Percentiles rank a stretch among this genome's conserved stretches.
Conservation (phyloP, 1,284 basidiomycete genomes). For the Cryptococcus hybrid region DNA sequence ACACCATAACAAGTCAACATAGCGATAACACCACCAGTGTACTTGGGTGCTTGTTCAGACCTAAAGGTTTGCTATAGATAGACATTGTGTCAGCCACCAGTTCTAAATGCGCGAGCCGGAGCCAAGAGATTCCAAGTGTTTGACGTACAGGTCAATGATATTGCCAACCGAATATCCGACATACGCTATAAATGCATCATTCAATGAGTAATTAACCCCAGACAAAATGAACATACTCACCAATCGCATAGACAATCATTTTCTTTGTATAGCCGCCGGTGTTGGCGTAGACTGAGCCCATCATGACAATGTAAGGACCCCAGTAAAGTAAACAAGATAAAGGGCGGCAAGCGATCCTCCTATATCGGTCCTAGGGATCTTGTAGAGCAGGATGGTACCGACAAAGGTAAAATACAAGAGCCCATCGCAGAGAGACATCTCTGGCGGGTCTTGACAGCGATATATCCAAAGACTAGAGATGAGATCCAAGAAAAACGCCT, state of each 20-base stretch:
- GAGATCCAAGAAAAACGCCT: background rate
- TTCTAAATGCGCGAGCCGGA: no score
- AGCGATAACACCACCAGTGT: constrained; percentile 20
- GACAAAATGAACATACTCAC: no score
- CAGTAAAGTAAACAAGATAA: constrained; percentile 24
- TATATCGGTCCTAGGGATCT: background rate
- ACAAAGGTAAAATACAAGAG: no score
- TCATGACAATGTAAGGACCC: constrained; percentile 29
- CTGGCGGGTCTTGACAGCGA: no score
- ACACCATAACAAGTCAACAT: constrained; percentile 30
- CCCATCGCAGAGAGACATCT: no score
- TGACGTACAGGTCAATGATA: no score
- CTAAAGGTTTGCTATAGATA: constrained; percentile 21
- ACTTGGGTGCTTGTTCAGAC: constrained; percentile 21
- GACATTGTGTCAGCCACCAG: no score
- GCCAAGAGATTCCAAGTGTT: no score
- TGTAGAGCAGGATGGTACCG: no score
- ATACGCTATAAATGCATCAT: constrained; percentile 12
- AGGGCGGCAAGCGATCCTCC: constrained; percentile 27
- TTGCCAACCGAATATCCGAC: constrained; percentile 7
- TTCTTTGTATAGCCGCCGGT: constrained; percentile 35
- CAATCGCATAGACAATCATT: constrained; percentile 21
- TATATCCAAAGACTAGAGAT: no score
- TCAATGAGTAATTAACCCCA: no score
- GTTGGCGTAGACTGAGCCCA: constrained; percentile 11